These are phyloP conservation scores for Asterella californica DNA, from an alignment of 225 moss, liverwort and hornwort genomes.

Conservation along the genomic window DNA sequence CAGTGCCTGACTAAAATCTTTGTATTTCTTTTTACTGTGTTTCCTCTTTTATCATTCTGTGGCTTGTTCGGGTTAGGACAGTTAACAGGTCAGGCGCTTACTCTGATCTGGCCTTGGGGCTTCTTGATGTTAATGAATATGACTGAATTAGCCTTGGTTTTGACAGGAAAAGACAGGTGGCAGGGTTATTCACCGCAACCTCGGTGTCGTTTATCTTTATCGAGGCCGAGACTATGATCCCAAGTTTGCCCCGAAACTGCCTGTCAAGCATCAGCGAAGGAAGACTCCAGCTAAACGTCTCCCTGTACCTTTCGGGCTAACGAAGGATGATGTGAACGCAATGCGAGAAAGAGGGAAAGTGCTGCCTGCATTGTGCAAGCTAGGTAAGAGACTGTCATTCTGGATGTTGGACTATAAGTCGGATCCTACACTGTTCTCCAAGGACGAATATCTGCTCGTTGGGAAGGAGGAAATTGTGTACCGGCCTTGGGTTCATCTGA, in stretches of 20 bases:
- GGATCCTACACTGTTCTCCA: not conserved
- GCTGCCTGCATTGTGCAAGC: constrained; percentile 38
- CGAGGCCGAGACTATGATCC: constrained; percentile 34
- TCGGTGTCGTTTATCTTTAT: constrained; percentile 39
- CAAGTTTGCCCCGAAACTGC: constrained; percentile 10
- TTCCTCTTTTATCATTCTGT: not conserved
- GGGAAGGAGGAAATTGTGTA: not conserved
- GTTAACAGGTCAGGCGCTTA: not conserved
- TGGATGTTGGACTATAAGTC: not conserved
- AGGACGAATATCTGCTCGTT: not conserved
- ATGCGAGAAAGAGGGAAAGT: constrained; percentile 31
- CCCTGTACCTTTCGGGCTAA: constrained; percentile 29
- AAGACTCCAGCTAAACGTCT: constrained; percentile 24
- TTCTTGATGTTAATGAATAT: not conserved
- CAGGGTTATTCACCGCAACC: constrained; percentile 28
- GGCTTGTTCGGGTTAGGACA: not conserved
- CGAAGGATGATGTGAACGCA: constrained; percentile 34
- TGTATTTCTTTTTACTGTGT: not conserved
- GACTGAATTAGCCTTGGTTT: constrained; percentile 1
- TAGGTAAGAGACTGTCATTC: constrained; percentile 23
- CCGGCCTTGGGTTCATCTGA: not conserved
- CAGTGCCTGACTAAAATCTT: not conserved
- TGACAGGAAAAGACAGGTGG: constrained; percentile 43
- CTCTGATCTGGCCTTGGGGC: not conserved
- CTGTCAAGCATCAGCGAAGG: constrained; percentile 7